These are phyloP conservation scores for Euphorbia schlechtendalii DNA, from an alignment of 441 rosid species.

Conservation along the genomic window DNA sequence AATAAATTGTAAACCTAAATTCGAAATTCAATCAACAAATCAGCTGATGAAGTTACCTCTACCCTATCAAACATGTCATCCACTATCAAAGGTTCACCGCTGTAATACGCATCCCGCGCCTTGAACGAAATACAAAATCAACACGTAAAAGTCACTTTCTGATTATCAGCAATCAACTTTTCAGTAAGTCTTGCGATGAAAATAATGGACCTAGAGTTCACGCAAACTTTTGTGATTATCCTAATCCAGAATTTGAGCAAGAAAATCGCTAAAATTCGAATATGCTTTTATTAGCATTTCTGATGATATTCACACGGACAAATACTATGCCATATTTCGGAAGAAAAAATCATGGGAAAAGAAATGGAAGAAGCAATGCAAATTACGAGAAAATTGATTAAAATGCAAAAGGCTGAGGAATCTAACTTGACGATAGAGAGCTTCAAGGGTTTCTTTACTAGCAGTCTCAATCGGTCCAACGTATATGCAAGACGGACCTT, in stretches of 20 bases:
- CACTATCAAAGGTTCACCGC: conserved; percentile 73
- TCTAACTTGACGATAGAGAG: conserved; percentile 74
- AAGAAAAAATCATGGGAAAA: neutral
- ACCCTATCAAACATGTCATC: conserved; percentile 98
- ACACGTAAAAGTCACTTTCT: neutral
- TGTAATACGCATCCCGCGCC: conserved; percentile 88
- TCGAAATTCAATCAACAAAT: neutral
- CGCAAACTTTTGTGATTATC: neutral
- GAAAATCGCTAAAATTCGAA: neutral
- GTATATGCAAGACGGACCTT: conserved; percentile 85
- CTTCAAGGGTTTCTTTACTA: conserved; percentile 82
- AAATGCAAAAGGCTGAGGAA: conserved; percentile 1
- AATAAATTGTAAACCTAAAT: neutral
- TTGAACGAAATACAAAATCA: conserved; percentile 20
- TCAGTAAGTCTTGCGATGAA: neutral
- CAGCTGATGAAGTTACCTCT: conserved; percentile 45
- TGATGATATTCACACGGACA: neutral
- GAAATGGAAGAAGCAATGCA: neutral
- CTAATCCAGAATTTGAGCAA: neutral
- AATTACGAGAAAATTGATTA: neutral
- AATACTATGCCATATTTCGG: neutral
- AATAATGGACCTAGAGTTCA: neutral
- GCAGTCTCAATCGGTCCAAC: conserved; percentile 94
- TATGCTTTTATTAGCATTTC: neutral
- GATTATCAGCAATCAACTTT: neutral